Evolutionary conservation across 2,329 filamentous ascomycete genomes (phyloP).

Genomic region (Fusarium palustre): DNA sequence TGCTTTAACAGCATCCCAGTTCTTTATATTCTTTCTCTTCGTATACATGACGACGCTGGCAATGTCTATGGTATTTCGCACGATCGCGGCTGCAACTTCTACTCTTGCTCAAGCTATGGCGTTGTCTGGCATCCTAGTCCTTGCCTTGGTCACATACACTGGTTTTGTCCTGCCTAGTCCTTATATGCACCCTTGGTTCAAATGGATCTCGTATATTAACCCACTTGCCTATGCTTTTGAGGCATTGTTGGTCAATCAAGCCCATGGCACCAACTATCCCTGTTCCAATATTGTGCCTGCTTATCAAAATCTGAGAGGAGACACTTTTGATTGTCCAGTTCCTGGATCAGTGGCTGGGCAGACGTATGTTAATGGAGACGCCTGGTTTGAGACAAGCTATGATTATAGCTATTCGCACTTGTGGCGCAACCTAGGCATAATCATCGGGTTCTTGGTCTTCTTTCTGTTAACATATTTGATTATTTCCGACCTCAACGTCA

Average conservation of each 20-base stretch:
- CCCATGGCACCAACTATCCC: constrained; percentile 3
- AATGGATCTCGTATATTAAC: constrained; percentile 12
- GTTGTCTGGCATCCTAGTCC: neutral
- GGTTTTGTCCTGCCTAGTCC: constrained; percentile 6
- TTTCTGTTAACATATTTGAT: constrained; percentile 73
- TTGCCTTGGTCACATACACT: neutral
- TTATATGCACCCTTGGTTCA: constrained; percentile 9
- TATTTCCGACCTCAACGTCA: constrained; percentile 70
- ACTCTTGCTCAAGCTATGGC: constrained; percentile 8
- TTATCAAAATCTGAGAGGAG: neutral
- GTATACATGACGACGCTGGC: constrained; percentile 67
- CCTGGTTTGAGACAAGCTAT: constrained; percentile 68
- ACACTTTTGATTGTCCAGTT: constrained; percentile 58
- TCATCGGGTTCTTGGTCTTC: constrained; percentile 72
- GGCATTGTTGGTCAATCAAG: neutral
- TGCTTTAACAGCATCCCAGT: constrained; percentile 76
- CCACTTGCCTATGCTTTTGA: constrained; percentile 10
- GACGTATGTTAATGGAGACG: constrained; percentile 68
- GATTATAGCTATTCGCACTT: constrained; percentile 67
- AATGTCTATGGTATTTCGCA: constrained; percentile 65
- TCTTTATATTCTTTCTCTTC: constrained; percentile 78
- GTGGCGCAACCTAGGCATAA: constrained; percentile 77
- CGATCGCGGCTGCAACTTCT: constrained; percentile 66
- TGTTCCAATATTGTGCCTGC: constrained; percentile 1
- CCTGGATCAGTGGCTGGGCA: constrained; percentile 66